These are phyloP conservation scores for Cruciata laevipes DNA, from an alignment of 257 asterid species.

Conservation along the genomic window DNA sequence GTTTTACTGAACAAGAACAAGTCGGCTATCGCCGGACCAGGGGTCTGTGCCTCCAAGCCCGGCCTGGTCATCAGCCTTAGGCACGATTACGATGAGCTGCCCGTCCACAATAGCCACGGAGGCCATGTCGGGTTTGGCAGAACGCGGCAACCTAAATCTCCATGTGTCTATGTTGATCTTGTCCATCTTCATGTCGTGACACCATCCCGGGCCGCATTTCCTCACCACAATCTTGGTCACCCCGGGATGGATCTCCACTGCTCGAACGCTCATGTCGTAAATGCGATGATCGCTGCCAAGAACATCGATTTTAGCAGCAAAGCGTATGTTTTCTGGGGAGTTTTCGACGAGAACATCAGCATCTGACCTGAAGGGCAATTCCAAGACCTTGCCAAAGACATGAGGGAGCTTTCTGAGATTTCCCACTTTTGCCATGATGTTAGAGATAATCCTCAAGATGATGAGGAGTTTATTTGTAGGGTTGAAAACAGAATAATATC, in stretches of 20 bases:
- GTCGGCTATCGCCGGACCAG: slow-evolving; percentile 31
- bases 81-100: slow-evolving; percentile 51
- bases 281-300: background rate
- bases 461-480: slow-evolving; percentile 13
- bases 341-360: slow-evolving; percentile 61
- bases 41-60: slow-evolving; percentile 21
- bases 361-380: slow-evolving; percentile 55
- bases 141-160: slow-evolving; percentile 51
- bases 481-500: slow-evolving; percentile 23
- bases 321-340: slow-evolving; percentile 42
- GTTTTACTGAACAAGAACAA: slow-evolving; percentile 42
- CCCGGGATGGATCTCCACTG: slow-evolving; percentile 67
- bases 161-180: slow-evolving; percentile 49
- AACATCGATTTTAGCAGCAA: slow-evolving; percentile 27
- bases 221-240: slow-evolving; percentile 59
- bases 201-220: slow-evolving; percentile 12
- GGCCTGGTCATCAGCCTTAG: slow-evolving; percentile 33
- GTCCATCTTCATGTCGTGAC: slow-evolving; percentile 34
- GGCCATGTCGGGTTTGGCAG: slow-evolving; percentile 44
- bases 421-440: slow-evolving; percentile 4
- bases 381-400: slow-evolving; percentile 59
- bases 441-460: slow-evolving; percentile 26
- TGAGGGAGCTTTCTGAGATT: slow-evolving; percentile 63
- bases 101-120: slow-evolving; percentile 36
- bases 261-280: slow-evolving; percentile 35